Evolutionary conservation across 306 rosid genomes (phyloP), one percentile per base, ranked within the genome.

Genomic region (Ormosia semicastrata): DNA sequence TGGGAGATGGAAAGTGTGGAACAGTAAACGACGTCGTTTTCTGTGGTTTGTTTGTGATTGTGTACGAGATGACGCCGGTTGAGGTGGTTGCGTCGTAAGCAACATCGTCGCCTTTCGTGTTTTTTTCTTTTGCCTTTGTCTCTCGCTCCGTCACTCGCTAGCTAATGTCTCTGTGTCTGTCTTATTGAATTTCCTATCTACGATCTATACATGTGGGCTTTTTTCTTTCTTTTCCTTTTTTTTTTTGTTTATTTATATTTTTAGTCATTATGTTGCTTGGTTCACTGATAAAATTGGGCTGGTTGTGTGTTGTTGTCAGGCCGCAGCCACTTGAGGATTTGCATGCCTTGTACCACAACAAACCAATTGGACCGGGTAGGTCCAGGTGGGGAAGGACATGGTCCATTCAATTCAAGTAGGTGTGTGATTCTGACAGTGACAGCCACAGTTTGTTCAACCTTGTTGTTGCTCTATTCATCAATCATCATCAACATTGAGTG

Each of bases 1-100:
- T n/a, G n/a, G n/a, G n/a, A n/a, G n/a, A n/a, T n/a, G n/a, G n/a
- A n/a, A n/a, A n/a, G n/a, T n/a, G n/a, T n/a, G n/a, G n/a, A n/a
- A n/a, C 2, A 74, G n/a, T 57, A 63, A 62, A 85, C 87, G 86
- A 58, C 84, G 66, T 73, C 86, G 89, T 80, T 39, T 77, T 5
- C 29, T 14, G 6, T 17, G 1, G 62, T 32, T 5, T 3, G 24
- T 24, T 24, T 24, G 24, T 24, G 24, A 24, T 24, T 24, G 17
- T 17, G 49, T 18, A 18, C 17, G 10, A 40, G 73, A 81, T 74
- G 78, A 70, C 79, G 86, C 90, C 85, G 49, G 52, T 50, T 70
- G 37, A 15, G 60, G 39, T 46, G 69, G 74, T 63, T 63, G 90
- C 76, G 14, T 70, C 40, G 64, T 71, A 81, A 85, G 83, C 90